Base-by-base conservation (phyloP, 23 red algal species). In the Gracilaria domingensis region DNA sequence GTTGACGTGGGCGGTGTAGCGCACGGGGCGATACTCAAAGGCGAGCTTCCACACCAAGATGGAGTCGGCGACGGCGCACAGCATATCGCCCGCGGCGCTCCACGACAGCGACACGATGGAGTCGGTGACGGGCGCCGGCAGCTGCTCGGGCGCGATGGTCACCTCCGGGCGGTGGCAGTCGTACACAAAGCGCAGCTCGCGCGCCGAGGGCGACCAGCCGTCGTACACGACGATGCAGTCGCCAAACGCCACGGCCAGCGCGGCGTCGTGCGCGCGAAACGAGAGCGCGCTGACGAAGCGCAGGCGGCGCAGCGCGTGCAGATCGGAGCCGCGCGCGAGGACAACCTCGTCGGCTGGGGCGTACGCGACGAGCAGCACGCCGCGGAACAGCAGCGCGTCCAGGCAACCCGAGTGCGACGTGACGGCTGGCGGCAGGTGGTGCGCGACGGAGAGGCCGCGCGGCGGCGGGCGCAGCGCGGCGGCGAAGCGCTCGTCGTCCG, bases 251-350 rank as follows among this genome's bases (percentile, higher is more conserved):
- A 54, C 83, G 16, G 85, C 93, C 56, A 95, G 34, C 13, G 75
- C 93, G 35, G 74, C 94, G 65, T 92, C 87, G 34, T 77, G 72
- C 35, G 79, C 56, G 7, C 94, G 88, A 81, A 85, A 92, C 12
- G 79, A 71, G 23, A 96, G 13, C 12, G 87, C 94, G 1, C 48
- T 80, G 29, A 91, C 94, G 0, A 0, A 12, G 29, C n/a, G 55
- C 72, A 96, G 55, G 8, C 75, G 66, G 21, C 65, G 75, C 40
- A 96, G 25, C 23, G 80, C 75, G 56, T 80, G 21, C n/a, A 96
- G 86, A 84, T 96, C 87, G 38, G 85, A 83, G 26, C 61, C 94
- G 21, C 81, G 85, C 66, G 86, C 94, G 24, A 96, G 77, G 44
- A 96, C 87, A 23, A 85, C 80, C 25, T 79, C 48, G 29, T 85